Evolutionary conservation across 805 yeast species (phyloP), one percentile per base, ranked within the genome.

Genomic region (Candida incommunis): DNA sequence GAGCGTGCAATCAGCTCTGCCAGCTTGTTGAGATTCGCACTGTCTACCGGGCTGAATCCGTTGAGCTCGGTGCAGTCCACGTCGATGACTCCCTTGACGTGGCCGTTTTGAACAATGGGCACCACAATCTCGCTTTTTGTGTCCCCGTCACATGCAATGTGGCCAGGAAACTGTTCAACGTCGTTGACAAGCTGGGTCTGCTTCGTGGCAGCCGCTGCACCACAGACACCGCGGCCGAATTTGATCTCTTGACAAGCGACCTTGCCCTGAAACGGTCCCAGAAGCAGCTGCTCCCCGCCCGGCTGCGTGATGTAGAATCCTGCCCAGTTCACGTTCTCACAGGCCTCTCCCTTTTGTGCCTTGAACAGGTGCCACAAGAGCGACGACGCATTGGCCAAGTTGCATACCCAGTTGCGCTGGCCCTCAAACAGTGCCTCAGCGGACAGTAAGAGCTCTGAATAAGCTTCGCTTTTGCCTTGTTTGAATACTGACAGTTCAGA

Each of bases 71-170:
- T 60, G 59, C 94, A 84, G 60, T 90, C 98, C 34, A 90, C 71
- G 58, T 92, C 97, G 43, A 90, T 68, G 3, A 90, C 96, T 3
- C 92, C 97, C 18, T 74, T 54, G 1, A 78, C 64, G 15, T 55
- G 55, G 2, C 70, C 73, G 11, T 61, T 55, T 23, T 59, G 59
- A 0, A 76, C 55, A 4, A 88, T 74, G 0, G 97, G 97, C 1
- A 90, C 88, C 20, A 92, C 97, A 24, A 90, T 82, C 58, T 90
- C 98, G 60, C 95, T 82, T 50, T 81, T 73, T 0, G 97, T 90
- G 47, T 80, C 95, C 0, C 95, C 95, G 64, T 92, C 98, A 64
- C 98, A 90, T 0, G 97, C 97, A 51, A 90, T 92, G 59, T 90
- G 97, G 1, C 94, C 94, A 0, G 95, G 94, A 54, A 76, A 86